Percentiles rank a stretch among this genome's conserved stretches.
These are phyloP conservation scores for Hypoxylon sp. DNA, from an alignment of 2,329 filamentous ascomycete species.

Conservation along the genomic window DNA sequence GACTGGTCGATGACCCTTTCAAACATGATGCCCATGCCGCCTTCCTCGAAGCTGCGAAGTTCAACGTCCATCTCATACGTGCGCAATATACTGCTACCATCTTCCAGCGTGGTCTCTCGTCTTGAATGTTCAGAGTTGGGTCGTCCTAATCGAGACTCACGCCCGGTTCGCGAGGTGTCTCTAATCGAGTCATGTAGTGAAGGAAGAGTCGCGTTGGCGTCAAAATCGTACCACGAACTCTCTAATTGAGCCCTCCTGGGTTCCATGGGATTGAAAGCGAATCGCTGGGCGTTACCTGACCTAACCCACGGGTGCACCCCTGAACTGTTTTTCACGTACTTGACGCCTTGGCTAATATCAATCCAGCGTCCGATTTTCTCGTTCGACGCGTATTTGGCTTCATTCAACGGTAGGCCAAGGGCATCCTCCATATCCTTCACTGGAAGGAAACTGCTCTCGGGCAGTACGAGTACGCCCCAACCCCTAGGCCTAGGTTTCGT, in stretches of 20 bases:
- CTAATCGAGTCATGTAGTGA: background rate
- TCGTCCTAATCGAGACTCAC: background rate
- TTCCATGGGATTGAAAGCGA: constrained; percentile 34
- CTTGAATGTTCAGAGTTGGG: background rate
- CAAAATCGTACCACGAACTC: constrained; percentile 29
- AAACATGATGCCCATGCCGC: constrained; percentile 52
- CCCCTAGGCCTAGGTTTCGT: constrained; percentile 51
- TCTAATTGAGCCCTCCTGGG: constrained; percentile 20
- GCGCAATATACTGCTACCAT: constrained; percentile 57
- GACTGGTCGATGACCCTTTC: constrained; percentile 47
- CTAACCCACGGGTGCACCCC: constrained; percentile 47
- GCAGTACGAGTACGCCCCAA: constrained; percentile 64
- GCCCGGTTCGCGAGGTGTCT: background rate
- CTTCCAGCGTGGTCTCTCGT: constrained; percentile 23
- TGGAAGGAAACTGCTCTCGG: constrained; percentile 58
- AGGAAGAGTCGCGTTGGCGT: background rate
- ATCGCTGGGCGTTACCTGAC: constrained; percentile 28
- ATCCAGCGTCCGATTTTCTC: constrained; percentile 46
- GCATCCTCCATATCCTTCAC: constrained; percentile 48
- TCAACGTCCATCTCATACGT: constrained; percentile 64
- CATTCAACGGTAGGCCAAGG: constrained; percentile 48
- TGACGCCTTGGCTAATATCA: constrained; percentile 43
- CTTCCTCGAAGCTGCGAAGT: constrained; percentile 53
- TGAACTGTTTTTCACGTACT: constrained; percentile 46
- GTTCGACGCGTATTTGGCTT: constrained; percentile 41